phyloP scores from a whole-genome alignment of 768 basidiomycete species.

The Suillus americanus region DNA sequence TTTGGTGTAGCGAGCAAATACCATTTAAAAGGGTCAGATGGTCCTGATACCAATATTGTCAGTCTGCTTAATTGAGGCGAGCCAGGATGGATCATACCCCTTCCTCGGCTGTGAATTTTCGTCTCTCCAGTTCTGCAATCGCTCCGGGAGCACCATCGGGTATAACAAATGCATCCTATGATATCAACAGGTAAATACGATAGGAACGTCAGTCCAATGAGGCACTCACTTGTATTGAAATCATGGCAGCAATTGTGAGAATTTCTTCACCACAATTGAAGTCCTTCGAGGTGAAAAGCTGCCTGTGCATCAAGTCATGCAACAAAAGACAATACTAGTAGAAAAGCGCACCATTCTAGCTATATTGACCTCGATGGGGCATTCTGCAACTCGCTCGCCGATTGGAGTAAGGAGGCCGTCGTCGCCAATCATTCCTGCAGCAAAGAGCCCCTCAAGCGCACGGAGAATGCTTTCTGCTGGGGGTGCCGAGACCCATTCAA shows the following conservation, averaged over 20 bases:
- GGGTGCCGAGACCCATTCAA: slow-evolving; percentile 92
- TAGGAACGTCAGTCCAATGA: background rate
- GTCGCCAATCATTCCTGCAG: slow-evolving; percentile 81
- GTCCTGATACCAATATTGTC: slow-evolving; percentile 52
- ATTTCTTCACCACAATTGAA: slow-evolving; percentile 94
- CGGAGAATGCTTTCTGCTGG: slow-evolving; percentile 83
- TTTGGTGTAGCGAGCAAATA: slow-evolving; percentile 23
- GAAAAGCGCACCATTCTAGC: slow-evolving; percentile 79
- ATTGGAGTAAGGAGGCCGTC: slow-evolving; percentile 74
- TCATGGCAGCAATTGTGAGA: slow-evolving; percentile 95
- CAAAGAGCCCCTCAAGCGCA: slow-evolving; percentile 80
- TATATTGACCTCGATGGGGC: slow-evolving; percentile 89
- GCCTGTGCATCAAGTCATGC: background rate
- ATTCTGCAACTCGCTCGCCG: slow-evolving; percentile 89
- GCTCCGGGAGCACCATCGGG: slow-evolving; percentile 85
- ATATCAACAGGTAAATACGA: slow-evolving; percentile 1
- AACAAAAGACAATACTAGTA: background rate
- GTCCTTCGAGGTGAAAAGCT: slow-evolving; percentile 87
- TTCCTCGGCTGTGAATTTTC: slow-evolving; percentile 98
- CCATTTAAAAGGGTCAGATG: slow-evolving; percentile 94
- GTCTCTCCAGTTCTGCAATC: slow-evolving; percentile 84
- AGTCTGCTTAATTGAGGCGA: slow-evolving; percentile 5
- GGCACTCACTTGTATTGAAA: slow-evolving; percentile 71
- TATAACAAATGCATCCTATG: slow-evolving; percentile 86
- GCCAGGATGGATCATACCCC: slow-evolving; percentile 54